Base-by-base conservation (phyloP, 139 green algal genomes). In the Chlorella sp. region DNA sequence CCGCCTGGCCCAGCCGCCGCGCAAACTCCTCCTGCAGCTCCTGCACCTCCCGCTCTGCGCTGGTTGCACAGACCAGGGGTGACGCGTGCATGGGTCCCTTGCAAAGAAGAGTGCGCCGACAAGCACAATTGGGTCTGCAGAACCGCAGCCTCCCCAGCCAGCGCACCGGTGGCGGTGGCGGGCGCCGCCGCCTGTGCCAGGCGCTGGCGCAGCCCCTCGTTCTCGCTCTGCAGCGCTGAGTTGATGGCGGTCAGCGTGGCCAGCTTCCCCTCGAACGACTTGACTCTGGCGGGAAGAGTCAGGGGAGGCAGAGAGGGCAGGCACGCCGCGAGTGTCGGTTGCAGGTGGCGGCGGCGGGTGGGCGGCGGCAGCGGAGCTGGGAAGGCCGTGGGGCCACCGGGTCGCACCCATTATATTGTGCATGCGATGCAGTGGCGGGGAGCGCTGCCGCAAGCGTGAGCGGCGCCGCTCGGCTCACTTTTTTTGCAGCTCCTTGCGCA, bases 11-110 rank as follows among this genome's bases (percentile, higher is more conserved):
- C 47, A 98, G 86, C 5, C 95, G 86, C 23, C 83, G 78, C 0
- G 91, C 89, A 85, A 98, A 98, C 88, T 98, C 95, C 76, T 98
- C 95, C 67, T 96, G 90, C 0, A 98, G 87, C 41, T 98, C 95
- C 21, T 87, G 44, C 30, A 86, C 78, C 39, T 83, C 78, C 0
- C 39, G 63, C 41, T 83, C 78, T 83, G 63, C 78, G 47, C 23
- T 30, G 36, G n/a, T n/a, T n/a, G n/a, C n/a, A n/a, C n/a, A n/a
- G n/a, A n/a, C n/a, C n/a, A n/a, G n/a, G n/a, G n/a, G n/a, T n/a
- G n/a, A n/a, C n/a, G n/a, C n/a, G n/a, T n/a, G n/a, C n/a, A n/a
- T n/a, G n/a, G n/a, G n/a, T n/a, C n/a, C n/a, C n/a, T n/a, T n/a
- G n/a, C n/a, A n/a, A n/a, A n/a, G n/a, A n/a, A n/a, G n/a, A n/a